These are phyloP conservation scores for Colletotrichum phormii DNA, from an alignment of 2,329 filamentous ascomycete genomes.

Conservation along the genomic window DNA sequence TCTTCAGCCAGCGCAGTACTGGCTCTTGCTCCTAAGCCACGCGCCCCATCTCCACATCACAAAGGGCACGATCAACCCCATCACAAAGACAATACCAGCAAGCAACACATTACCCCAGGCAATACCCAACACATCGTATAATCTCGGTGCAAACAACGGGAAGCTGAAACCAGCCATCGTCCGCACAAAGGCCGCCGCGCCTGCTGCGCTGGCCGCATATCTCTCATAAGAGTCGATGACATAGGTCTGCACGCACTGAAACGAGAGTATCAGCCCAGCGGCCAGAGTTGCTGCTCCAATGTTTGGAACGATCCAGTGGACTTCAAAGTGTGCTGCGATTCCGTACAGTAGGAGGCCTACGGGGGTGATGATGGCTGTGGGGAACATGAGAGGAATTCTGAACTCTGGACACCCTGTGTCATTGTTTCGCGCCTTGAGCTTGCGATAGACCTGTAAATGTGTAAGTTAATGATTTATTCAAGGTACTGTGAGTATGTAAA, in stretches of 20 bases:
- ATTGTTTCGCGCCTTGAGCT: conserved; percentile 41
- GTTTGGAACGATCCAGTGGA: conserved; percentile 67
- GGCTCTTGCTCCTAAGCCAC: conserved; percentile 38
- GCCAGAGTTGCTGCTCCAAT: conserved; percentile 62
- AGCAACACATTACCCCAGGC: conserved; percentile 57
- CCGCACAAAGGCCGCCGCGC: conserved; percentile 61
- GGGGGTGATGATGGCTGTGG: conserved; percentile 55
- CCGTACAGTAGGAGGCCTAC: conserved; percentile 63
- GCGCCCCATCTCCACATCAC: conserved; percentile 40
- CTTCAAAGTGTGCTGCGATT: conserved; percentile 52
- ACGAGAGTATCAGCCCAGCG: conserved; percentile 65
- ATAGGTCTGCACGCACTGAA: conserved; percentile 69
- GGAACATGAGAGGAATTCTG: conserved; percentile 49
- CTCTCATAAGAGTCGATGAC: conserved; percentile 48
- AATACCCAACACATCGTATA: conserved; percentile 53
- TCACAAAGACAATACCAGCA: conserved; percentile 40
- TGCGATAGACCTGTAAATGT: conserved; percentile 41
- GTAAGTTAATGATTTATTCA: not conserved
- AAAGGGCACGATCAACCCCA: conserved; percentile 36
- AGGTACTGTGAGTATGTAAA: no score
- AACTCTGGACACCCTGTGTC: conserved; percentile 48
- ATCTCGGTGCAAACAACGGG: conserved; percentile 65
- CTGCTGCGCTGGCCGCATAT: conserved; percentile 36
- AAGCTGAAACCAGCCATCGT: conserved; percentile 68
- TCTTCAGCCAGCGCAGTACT: conserved; percentile 29